A percentile compares a stretch with the other conserved stretches of the same genome.
phyloP scores from a whole-genome alignment of 2,329 filamentous ascomycete genomes.

The Alternaria gansuensis region DNA sequence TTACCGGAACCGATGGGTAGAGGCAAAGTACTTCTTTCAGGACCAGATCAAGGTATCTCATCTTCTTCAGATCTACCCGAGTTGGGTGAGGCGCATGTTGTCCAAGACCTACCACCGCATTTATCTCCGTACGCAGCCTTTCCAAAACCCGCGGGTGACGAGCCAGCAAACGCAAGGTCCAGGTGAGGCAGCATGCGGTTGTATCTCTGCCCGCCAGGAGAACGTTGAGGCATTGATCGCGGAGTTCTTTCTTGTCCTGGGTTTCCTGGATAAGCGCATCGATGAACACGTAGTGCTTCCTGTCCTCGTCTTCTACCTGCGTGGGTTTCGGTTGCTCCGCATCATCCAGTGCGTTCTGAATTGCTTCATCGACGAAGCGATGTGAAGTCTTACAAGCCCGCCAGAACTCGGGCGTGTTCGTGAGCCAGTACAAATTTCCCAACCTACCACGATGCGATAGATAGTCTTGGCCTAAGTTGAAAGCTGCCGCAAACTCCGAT shows the following conservation, averaged over 20 bases:
- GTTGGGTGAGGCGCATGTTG: constrained; percentile 34
- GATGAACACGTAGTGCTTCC: constrained; percentile 75
- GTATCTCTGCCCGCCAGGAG: constrained; percentile 87
- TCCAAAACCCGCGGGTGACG: constrained; percentile 46
- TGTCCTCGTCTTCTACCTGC: constrained; percentile 26
- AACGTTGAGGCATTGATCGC: constrained; percentile 82
- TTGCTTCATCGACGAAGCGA: constrained; percentile 20
- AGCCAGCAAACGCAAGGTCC: constrained; percentile 64
- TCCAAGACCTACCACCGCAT: constrained; percentile 33
- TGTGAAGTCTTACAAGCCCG: constrained; percentile 28
- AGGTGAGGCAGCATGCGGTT: constrained; percentile 81
- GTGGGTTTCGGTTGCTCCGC: constrained; percentile 16
- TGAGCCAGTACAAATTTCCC: constrained; percentile 45
- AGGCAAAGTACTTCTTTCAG: constrained; percentile 51
- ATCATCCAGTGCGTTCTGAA: constrained; percentile 37
- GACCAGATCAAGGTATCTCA: constrained; percentile 10
- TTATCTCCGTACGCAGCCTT: constrained; percentile 46
- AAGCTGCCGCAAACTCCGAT: constrained; percentile 30
- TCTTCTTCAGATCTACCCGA: constrained; percentile 17
- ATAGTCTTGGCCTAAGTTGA: constrained; percentile 30
- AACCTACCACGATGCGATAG: constrained; percentile 25
- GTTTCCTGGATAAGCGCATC: constrained; percentile 83
- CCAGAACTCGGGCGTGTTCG: constrained; percentile 27
- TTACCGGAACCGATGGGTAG: constrained; percentile 44
- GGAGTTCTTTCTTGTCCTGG: constrained; percentile 69